These are phyloP conservation scores for Acaromyces ingoldii DNA, from an alignment of 1,284 basidiomycete species.

Conservation along the genomic window DNA sequence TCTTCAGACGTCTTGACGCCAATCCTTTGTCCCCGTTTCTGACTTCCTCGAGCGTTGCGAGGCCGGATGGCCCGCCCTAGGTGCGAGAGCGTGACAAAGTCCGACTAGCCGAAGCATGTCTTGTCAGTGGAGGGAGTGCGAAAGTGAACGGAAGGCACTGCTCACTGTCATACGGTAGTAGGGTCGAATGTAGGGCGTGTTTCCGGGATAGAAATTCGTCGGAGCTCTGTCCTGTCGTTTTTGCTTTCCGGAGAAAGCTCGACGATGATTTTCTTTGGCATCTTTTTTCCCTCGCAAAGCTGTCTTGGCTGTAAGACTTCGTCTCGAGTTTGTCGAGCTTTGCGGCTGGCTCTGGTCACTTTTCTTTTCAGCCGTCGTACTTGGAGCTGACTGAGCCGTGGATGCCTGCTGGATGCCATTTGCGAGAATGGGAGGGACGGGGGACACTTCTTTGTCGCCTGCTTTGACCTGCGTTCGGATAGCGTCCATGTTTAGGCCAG, in stretches of 20 bases:
- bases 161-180: neutral
- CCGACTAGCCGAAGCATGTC: slow-evolving; percentile 17
- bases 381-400: neutral
- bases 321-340: neutral
- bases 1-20: slow-evolving; percentile 27
- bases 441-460: neutral
- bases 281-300: neutral
- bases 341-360: too few relatives aligned
- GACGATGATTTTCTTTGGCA: neutral
- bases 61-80: slow-evolving; percentile 25
- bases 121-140: slow-evolving; percentile 7
- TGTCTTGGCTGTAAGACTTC: neutral
- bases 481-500: slow-evolving; percentile 6
- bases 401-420: slow-evolving; percentile 6
- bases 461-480: neutral
- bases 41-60: slow-evolving; percentile 1
- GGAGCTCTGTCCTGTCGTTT: neutral
- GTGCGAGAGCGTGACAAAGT: slow-evolving; percentile 20
- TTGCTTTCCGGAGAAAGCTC: neutral
- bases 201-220: neutral
- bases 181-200: neutral
- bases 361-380: neutral
- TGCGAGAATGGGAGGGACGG: slow-evolving; percentile 8
- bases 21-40: slow-evolving; percentile 13
- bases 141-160: neutral